Base-by-base conservation (phyloP, 1,284 basidiomycete genomes). In the Malassezia arunalokei region DNA sequence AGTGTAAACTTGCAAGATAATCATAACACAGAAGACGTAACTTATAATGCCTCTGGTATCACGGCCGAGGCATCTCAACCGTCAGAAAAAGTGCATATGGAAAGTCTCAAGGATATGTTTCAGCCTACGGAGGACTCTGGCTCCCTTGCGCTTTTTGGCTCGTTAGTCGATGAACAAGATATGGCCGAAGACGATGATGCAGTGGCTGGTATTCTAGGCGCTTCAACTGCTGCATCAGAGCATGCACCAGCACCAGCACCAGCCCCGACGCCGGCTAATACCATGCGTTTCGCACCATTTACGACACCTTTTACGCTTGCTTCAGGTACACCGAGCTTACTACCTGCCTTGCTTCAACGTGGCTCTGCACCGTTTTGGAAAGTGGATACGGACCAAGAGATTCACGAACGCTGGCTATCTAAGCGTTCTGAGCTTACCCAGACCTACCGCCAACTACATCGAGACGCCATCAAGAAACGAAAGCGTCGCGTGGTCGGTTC, bases 1-100 rank as follows among this genome's bases (percentile, higher is more conserved):
- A 17, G n/a, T 24, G 3, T 32, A 35, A 31, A 17, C 17, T 14
- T 30, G 5, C 20, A 24, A 31, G 82, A 84, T 6, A 82, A 84
- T 6, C 54, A 56, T 20, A 15, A 15, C 3, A 35, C 40, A 15
- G 38, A 38, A 20, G 41, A 43, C 51, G 27, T 33, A 14, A n/a
- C n/a, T 24, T 24, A 11, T n/a, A 12, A 11, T 14, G 11, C 41
- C 5, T 9, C 20, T 24, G 8, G 32, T 2, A 33, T 28, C 30
- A 15, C 8, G 14, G 28, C 15, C 14, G n/a, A 33, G 3, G 35
- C 33, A 14, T 20, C 45, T 17, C 24, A 8, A 24, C 17, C 27
- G 6, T 8, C 15, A 27, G 17, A 27, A 14, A 14, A n/a, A 31
- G 61, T 65, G 1, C 52, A 51, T 2, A 59, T 64, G 54, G 56